Evolutionary conservation across 148 eudicot genomes (phyloP), one percentile per base, ranked within the genome.

Genomic region (Rhododendron griersonianum): DNA sequence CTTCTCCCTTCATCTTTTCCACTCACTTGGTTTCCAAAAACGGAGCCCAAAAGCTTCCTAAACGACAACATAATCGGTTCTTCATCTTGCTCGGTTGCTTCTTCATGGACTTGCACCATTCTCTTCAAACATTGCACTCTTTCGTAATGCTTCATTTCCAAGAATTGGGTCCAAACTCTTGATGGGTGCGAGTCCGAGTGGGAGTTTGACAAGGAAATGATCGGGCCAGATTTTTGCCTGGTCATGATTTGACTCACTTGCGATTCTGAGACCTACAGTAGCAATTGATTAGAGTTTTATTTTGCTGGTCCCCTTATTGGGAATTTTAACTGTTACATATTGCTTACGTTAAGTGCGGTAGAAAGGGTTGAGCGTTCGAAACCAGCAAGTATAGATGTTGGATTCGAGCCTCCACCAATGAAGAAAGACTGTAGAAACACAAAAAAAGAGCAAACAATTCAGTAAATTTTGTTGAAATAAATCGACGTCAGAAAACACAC

Each of bases 261-360:
- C 9, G 83, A 88, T 3, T 84, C 51, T 15, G 98, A 90, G 3
- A 96, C 99, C 98, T 95, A 80, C 78, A 30, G 69, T n/a, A 11
- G 21, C 7, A 33, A 28, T 44, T 73, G 45, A 41, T 41, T 41
- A 5, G 45, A 41, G 45, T 41, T 41, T 41, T 41, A 41, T 48
- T 48, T 48, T 48, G 13, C 13, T 48, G 51, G 51, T 48, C 13
- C 51, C 11, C 51, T 10, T 48, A 48, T 48, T 48, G 51, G 13
- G 51, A 48, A 48, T 1, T 37, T 13, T 30, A 74, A 18, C 1
- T 74, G 50, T 39, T 35, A 10, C 23, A 69, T 7, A 63, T 55
- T 57, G 23, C 94, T 92, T 84, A 96, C 98, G 83, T 96, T 96
- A 69, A 96, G 85, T 15, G 99, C 99, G 0, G 94, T 91, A 3